A percentile compares a stretch with the other conserved stretches of the same genome.
These are phyloP conservation scores for Schizothecium vesticola DNA, from an alignment of 495 filamentous ascomycete species.

Conservation along the genomic window DNA sequence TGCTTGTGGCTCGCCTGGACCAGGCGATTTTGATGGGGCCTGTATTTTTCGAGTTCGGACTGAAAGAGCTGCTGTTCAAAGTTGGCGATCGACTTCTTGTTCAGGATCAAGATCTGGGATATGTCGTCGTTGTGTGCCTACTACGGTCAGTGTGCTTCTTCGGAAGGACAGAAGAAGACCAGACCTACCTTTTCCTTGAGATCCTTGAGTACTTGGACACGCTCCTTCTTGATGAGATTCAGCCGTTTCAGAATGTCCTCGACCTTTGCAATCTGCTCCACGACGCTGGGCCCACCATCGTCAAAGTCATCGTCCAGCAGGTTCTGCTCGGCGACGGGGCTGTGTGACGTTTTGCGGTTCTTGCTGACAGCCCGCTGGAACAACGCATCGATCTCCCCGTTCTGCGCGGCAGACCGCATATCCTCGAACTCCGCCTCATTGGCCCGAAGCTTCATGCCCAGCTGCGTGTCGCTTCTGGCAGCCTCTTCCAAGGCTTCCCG, in stretches of 20 bases:
- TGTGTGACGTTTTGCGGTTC: constrained; percentile 52
- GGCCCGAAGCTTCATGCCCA: constrained; percentile 75
- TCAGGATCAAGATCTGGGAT: constrained; percentile 91
- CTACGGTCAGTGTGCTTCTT: constrained; percentile 22
- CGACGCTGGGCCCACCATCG: constrained; percentile 69
- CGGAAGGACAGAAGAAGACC: background rate
- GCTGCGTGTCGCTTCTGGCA: constrained; percentile 76
- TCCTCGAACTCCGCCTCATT: constrained; percentile 88
- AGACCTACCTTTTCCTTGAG: constrained; percentile 84
- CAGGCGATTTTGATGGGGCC: constrained; percentile 84
- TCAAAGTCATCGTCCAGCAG: constrained; percentile 89
- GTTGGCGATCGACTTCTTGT: constrained; percentile 88
- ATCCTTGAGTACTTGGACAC: constrained; percentile 88
- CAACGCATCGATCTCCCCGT: constrained; percentile 80
- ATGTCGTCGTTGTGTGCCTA: constrained; percentile 96
- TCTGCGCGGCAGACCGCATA: constrained; percentile 86
- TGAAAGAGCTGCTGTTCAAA: constrained; percentile 89
- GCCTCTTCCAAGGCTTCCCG: constrained; percentile 85
- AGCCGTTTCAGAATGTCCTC: constrained; percentile 90
- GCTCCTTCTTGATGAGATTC: constrained; percentile 84
- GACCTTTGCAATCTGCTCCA: constrained; percentile 82
- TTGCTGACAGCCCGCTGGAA: constrained; percentile 76
- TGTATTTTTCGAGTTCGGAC: constrained; percentile 91
- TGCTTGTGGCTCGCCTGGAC: constrained; percentile 94
- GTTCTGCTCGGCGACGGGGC: constrained; percentile 65